Evolutionary conservation across 2,329 filamentous ascomycete genomes (phyloP).

Genomic region (Fusarium xyrophilum): DNA sequence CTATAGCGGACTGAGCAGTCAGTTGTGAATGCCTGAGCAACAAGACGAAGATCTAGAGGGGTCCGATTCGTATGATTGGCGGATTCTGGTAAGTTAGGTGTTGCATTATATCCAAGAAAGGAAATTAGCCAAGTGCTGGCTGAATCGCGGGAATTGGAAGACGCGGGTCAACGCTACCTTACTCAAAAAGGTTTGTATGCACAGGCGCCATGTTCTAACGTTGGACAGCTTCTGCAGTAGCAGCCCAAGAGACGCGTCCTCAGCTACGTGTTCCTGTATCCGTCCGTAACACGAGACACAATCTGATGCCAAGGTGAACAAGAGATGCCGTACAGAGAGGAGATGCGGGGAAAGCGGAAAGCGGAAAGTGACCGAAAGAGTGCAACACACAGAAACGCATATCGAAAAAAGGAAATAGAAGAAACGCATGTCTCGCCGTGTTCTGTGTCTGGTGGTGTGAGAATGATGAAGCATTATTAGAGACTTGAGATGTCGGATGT

Average conservation of each 20-base stretch:
- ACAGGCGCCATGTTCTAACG: neutral
- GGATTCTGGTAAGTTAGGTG: neutral
- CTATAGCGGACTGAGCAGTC: neutral
- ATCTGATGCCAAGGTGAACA: neutral
- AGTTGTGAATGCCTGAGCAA: neutral
- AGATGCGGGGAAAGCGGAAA: conserved; percentile 16
- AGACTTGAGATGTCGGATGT: neutral
- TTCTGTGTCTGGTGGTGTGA: conserved; percentile 9
- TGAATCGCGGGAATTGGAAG: conserved; percentile 3
- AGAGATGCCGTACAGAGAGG: neutral
- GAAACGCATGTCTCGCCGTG: neutral
- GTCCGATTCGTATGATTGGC: conserved; percentile 9
- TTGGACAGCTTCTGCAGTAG: neutral
- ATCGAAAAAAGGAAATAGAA: neutral
- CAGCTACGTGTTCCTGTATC: neutral
- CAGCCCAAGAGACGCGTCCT: neutral
- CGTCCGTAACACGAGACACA: neutral
- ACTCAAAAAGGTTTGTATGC: neutral
- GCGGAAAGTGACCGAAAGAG: conserved; percentile 28
- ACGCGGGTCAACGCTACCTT: conserved; percentile 12
- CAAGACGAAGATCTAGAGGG: neutral
- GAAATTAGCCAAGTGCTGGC: neutral
- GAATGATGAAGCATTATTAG: neutral
- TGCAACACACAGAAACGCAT: neutral
- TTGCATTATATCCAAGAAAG: neutral